phyloP scores from a whole-genome alignment of 495 filamentous ascomycete species.

The Talaromyces wortmannii region DNA sequence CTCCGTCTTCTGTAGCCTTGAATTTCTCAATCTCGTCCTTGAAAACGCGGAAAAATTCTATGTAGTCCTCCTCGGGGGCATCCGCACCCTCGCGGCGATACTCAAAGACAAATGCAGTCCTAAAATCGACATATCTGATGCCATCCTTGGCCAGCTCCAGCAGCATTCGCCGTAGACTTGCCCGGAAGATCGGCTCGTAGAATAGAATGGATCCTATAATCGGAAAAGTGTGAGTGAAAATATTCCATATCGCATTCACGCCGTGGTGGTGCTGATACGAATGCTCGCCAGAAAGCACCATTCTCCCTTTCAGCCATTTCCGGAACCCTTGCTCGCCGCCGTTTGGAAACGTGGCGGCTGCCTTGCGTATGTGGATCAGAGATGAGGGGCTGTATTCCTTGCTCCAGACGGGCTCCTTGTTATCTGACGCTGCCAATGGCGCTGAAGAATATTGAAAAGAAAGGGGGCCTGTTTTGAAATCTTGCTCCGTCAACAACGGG shows the following conservation, averaged over 20 bases:
- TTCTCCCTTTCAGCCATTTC: constrained; percentile 69
- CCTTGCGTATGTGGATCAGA: constrained; percentile 51
- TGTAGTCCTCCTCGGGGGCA: constrained; percentile 51
- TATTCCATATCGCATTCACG: constrained; percentile 71
- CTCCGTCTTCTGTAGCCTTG: constrained; percentile 60
- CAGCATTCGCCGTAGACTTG: constrained; percentile 63
- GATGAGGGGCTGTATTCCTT: constrained; percentile 47
- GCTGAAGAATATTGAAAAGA: constrained; percentile 45
- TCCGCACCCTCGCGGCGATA: constrained; percentile 56
- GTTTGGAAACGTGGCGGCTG: constrained; percentile 66
- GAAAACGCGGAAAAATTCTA: constrained; percentile 60
- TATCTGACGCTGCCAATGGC: constrained; percentile 6
- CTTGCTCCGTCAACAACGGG: constrained; percentile 40
- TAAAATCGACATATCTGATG: constrained; percentile 70
- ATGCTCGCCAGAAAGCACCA: constrained; percentile 61
- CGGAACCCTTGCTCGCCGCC: constrained; percentile 65
- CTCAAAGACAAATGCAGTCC: constrained; percentile 52
- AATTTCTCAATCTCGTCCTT: constrained; percentile 76
- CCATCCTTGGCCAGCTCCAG: constrained; percentile 65
- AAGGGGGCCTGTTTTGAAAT: constrained; percentile 35
- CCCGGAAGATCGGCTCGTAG: constrained; percentile 88
- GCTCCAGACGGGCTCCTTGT: constrained; percentile 51
- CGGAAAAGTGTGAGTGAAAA: constrained; percentile 64
- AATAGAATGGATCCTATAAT: constrained; percentile 66
- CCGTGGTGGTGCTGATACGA: constrained; percentile 74